Percentiles rank a stretch among this genome's conserved stretches.
phyloP scores from a whole-genome alignment of 2,329 filamentous ascomycete species.

The Emmonsia crescens region DNA sequence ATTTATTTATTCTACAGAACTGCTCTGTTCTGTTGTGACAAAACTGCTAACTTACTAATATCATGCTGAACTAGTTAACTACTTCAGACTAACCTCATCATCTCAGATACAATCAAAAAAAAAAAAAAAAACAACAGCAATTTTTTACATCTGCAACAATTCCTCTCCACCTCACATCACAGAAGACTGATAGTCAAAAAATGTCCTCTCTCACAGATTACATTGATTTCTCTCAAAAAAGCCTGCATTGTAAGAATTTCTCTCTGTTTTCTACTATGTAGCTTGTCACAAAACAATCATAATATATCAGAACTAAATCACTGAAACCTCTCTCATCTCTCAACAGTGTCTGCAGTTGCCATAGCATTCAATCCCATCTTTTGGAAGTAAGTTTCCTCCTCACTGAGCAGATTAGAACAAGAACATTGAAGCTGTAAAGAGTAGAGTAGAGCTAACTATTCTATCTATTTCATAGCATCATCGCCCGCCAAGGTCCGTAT shows the following conservation, averaged over 20 bases:
- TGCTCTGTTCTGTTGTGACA: no score
- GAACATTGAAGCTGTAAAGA: neutral
- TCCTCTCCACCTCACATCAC: neutral
- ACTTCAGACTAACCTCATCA: no score
- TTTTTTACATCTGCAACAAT: neutral
- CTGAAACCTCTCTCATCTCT: constrained; percentile 9
- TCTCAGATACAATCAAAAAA: no score
- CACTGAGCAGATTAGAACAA: neutral
- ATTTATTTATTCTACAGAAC: no score
- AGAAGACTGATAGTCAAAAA: constrained; percentile 5
- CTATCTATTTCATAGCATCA: constrained; percentile 47
- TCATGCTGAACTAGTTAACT: no score
- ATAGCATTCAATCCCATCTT: constrained; percentile 98
- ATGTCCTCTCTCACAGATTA: constrained; percentile 30
- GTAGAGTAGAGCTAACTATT: neutral
- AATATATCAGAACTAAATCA: neutral
- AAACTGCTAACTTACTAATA: no score
- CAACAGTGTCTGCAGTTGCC: constrained; percentile 61
- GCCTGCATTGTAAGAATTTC: constrained; percentile 48
- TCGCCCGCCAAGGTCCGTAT: constrained; percentile 64
- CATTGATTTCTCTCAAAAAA: constrained; percentile 57
- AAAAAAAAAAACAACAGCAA: neutral
- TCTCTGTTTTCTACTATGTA: neutral
- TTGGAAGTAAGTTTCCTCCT: constrained; percentile 70
- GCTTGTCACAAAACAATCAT: no score